A percentile compares a stretch with the other conserved stretches of the same genome.
Evolutionary conservation across 768 basidiomycete genomes (phyloP).

Genomic region (Auricularia heimuer): DNA sequence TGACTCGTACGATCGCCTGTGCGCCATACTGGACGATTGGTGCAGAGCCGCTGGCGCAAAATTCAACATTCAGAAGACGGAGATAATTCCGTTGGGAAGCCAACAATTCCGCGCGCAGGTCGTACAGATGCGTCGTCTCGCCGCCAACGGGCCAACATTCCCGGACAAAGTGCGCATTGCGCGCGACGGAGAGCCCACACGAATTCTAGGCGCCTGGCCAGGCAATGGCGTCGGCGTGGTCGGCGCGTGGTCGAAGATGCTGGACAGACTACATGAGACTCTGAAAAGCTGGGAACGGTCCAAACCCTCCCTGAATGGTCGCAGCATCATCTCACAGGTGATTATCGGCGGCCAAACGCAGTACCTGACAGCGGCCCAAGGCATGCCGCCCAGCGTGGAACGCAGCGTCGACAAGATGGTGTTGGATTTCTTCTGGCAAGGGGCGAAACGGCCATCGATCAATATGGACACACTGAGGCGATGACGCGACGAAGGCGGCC

Average conservation of each 20-base stretch:
- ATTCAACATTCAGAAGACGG: background rate
- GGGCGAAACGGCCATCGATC: background rate
- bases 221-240: slow-evolving; percentile 3
- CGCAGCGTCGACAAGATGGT: background rate
- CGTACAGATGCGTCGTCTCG: background rate
- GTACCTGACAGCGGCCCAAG: background rate
- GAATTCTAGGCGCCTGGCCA: slow-evolving; percentile 5
- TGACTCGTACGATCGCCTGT: background rate
- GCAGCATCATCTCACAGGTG: background rate
- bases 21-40: background rate
- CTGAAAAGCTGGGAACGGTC: slow-evolving; percentile 4
- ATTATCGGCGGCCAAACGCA: background rate
- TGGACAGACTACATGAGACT: background rate
- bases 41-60: background rate
- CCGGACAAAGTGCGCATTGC: slow-evolving; percentile 6
- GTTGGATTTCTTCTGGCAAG: background rate
- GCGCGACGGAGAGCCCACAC: slow-evolving; percentile 4
- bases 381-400: background rate
- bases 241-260: slow-evolving; percentile 2
- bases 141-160: background rate
- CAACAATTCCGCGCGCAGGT: background rate
- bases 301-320: background rate
- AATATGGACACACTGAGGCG: background rate
- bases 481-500: background rate
- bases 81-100: background rate